Conservation (phyloP, 306 rosid genomes). For the Bauhinia variegata region DNA sequence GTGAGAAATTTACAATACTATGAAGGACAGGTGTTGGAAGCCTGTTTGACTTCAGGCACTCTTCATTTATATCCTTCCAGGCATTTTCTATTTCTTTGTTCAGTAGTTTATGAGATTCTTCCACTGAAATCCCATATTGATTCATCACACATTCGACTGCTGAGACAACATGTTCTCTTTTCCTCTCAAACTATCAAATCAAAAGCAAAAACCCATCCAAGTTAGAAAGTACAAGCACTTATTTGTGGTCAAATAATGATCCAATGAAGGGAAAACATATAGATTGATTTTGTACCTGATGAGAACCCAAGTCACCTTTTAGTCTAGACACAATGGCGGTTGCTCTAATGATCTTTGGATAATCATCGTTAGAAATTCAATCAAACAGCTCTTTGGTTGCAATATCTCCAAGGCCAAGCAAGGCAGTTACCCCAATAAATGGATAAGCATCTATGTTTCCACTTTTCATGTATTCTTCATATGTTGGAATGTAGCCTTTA, state of each 20-base stretch:
- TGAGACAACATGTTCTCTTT: conserved; percentile 32
- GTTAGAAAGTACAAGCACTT: too few relatives aligned
- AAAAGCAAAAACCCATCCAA: too few relatives aligned
- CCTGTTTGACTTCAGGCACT: conserved; percentile 6
- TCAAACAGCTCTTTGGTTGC: conserved; percentile 18
- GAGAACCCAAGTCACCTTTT: conserved; percentile 12
- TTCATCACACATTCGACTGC: conserved; percentile 43
- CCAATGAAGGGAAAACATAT: too few relatives aligned
- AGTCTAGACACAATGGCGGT: background rate
- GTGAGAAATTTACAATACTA: conserved; percentile 30
- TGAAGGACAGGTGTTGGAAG: conserved; percentile 32
- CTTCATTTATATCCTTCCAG: too few relatives aligned
- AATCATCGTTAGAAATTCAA: background rate
- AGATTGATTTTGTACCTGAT: conserved; percentile 10
- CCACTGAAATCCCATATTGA: conserved; percentile 9
- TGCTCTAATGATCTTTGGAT: conserved; percentile 17
- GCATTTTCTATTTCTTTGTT: too few relatives aligned
- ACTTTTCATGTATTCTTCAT: conserved; percentile 40
- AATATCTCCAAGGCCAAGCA: conserved; percentile 15
- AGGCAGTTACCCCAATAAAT: background rate
- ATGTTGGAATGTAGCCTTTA: conserved; percentile 39
- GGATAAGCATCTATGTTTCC: background rate
- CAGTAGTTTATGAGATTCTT: too few relatives aligned
- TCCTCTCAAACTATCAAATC: conserved; percentile 34
- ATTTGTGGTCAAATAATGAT: too few relatives aligned